Base-by-base conservation (phyloP, 2,329 filamentous ascomycete genomes). In the Sclerotinia minor region DNA sequence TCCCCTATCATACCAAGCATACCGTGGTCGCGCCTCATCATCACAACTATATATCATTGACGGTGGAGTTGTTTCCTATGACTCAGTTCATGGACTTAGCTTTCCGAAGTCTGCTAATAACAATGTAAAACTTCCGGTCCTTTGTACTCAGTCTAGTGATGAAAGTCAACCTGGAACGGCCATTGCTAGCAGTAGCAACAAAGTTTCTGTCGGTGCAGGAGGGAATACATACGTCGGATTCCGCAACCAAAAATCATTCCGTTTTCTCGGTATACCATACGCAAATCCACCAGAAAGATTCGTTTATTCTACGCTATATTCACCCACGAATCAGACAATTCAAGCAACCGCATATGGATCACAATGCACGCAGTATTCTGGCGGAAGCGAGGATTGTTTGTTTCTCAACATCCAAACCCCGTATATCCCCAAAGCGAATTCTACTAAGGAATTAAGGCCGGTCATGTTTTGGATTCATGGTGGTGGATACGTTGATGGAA, bases 211-310 rank as follows among this genome's bases (percentile, higher is more conserved):
- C 13, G 65, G 77, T 2, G 78, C 81, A 1, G 75, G 72, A n/a
- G 78, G 79, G 5, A 84, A 84, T 67, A 81, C 73, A 0, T 84
- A 80, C 64, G 72, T 81, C 24, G 84, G 84, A 0, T 84, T 81
- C 71, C 79, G 83, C 9, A 84, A 86, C 72, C 79, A 83, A 70
- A 83, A 84, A 72, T 84, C 76, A 8, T 83, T 83, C 70, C 79
- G 80, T 21, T 76, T 75, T 54, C 69, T 73, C 5, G 74, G 74
- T 0, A 76, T 76, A 24, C 73, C 72, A 6, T 75, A 75, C 65
- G 74, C 74, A 3, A 53, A 75, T 49, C 35, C 67, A 19, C 71
- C 73, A 3, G 35, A 71, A 52, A 57, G 74, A 67, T 75, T 73
- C 38, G 66, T 67, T 1, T 73, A 86, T 75, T 82, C 83, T 1